A percentile compares a stretch with the other conserved stretches of the same genome.
Conservation (phyloP, 371 early-diverging fungal species). For the Mucor sp. region DNA sequence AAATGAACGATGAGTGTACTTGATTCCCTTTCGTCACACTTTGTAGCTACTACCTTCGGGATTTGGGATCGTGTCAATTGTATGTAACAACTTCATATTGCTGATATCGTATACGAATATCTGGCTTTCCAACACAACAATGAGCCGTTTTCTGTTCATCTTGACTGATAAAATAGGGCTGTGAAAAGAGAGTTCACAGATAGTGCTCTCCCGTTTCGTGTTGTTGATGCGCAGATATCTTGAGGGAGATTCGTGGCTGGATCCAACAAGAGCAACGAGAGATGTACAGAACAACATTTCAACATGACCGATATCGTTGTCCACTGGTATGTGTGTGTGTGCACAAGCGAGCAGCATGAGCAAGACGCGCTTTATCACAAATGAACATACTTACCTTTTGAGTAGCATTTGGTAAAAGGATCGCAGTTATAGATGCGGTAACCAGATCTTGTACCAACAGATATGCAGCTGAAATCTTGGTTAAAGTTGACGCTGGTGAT, state of each 20-base stretch:
- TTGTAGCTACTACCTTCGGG: slow-evolving; percentile 73
- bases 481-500: slow-evolving; percentile 73
- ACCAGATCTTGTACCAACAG: slow-evolving; percentile 85
- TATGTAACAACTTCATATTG: slow-evolving; percentile 95
- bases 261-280: slow-evolving; percentile 88
- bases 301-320: slow-evolving; percentile 83
- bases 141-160: slow-evolving; percentile 88
- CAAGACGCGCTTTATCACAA: background rate
- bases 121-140: slow-evolving; percentile 91
- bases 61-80: slow-evolving; percentile 92
- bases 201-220: slow-evolving; percentile 95
- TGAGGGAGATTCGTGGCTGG: slow-evolving; percentile 73
- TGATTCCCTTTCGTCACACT: slow-evolving; percentile 27
- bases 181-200: slow-evolving; percentile 93
- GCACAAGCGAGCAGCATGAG: background rate
- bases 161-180: slow-evolving; percentile 92
- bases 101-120: slow-evolving; percentile 90
- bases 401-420: slow-evolving; percentile 87
- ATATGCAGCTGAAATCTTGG: slow-evolving; percentile 91
- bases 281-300: slow-evolving; percentile 93
- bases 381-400: slow-evolving; percentile 51
- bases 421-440: slow-evolving; percentile 95
- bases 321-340: slow-evolving; percentile 40
- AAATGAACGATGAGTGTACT: background rate
- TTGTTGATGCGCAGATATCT: slow-evolving; percentile 89